A percentile compares a stretch with the other conserved stretches of the same genome.
Conservation (phyloP, 2,329 filamentous ascomycete genomes). For the Diaporthe eres region DNA sequence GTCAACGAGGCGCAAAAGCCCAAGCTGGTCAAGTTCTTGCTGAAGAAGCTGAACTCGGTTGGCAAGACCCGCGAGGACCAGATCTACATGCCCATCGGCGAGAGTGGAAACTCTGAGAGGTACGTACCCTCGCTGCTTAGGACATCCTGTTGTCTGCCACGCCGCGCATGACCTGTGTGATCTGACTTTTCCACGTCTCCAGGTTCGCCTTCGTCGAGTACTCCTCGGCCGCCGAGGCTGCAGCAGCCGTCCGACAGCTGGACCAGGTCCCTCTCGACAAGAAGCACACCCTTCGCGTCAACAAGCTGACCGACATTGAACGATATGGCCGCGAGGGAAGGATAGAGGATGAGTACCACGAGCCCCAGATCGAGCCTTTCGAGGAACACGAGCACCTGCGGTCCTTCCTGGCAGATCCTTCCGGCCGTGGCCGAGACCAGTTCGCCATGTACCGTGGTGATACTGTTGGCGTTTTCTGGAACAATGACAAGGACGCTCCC, state of each 20-base stretch:
- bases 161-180: background rate
- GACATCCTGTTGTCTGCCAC: background rate
- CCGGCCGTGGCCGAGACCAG: constrained; percentile 88
- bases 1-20: constrained; percentile 92
- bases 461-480: constrained; percentile 96
- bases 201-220: constrained; percentile 99
- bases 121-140: constrained; percentile 60
- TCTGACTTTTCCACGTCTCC: constrained; percentile 39
- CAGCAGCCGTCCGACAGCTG: constrained; percentile 89
- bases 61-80: constrained; percentile 89
- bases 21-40: constrained; percentile 95
- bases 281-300: constrained; percentile 94
- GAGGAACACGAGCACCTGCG: constrained; percentile 93
- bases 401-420: constrained; percentile 90
- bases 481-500: constrained; percentile 92
- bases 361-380: constrained; percentile 87
- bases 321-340: constrained; percentile 94
- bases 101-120: constrained; percentile 88
- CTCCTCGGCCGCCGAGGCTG: constrained; percentile 88
- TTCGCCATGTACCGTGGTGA: constrained; percentile 95
- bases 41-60: constrained; percentile 91
- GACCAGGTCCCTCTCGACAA: constrained; percentile 92
- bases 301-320: constrained; percentile 98
- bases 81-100: constrained; percentile 94
- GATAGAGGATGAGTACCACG: constrained; percentile 89